phyloP scores from a whole-genome alignment of 352 stramenopile species.

The Blastocystis hominis region DNA sequence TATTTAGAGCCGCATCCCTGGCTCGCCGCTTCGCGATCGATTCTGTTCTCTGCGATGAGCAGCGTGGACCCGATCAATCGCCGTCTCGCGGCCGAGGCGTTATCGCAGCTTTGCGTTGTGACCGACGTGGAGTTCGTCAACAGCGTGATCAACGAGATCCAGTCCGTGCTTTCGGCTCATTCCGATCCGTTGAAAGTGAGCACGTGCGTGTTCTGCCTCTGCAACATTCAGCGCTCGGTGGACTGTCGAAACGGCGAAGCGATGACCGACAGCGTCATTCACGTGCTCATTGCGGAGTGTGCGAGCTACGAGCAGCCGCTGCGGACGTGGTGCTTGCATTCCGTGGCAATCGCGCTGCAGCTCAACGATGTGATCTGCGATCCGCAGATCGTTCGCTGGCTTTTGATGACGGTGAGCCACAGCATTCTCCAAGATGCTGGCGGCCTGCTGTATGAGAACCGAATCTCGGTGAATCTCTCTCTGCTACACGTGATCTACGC shows the following conservation, averaged over 20 bases:
- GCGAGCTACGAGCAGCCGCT: slow-evolving; percentile 17
- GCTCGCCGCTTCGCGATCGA: not conserved
- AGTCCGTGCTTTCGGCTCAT: not conserved
- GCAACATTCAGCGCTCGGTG: slow-evolving; percentile 28
- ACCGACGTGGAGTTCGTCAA: slow-evolving; percentile 35
- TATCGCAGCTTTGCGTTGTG: slow-evolving; percentile 40
- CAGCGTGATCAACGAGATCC: not conserved
- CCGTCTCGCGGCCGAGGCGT: slow-evolving; percentile 26
- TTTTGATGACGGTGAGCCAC: slow-evolving; percentile 35
- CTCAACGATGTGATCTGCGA: slow-evolving; percentile 19
- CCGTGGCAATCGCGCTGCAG: not conserved
- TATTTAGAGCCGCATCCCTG: slow-evolving; percentile 53
- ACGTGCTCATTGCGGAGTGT: not conserved
- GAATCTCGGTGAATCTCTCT: slow-evolving; percentile 1
- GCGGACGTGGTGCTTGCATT: slow-evolving; percentile 40
- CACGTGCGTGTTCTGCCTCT: slow-evolving; percentile 27
- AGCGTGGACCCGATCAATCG: slow-evolving; percentile 20
- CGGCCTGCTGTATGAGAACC: slow-evolving; percentile 6
- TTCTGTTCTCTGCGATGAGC: slow-evolving; percentile 44
- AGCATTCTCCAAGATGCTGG: slow-evolving; percentile 33
- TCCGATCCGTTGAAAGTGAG: not conserved
- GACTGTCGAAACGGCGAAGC: not conserved
- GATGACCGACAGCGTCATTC: slow-evolving; percentile 2
- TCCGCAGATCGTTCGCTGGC: slow-evolving; percentile 28
- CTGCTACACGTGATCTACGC: slow-evolving; percentile 31